These are phyloP conservation scores for Senna siamea DNA, from an alignment of 306 rosid genomes.

Conservation along the genomic window DNA sequence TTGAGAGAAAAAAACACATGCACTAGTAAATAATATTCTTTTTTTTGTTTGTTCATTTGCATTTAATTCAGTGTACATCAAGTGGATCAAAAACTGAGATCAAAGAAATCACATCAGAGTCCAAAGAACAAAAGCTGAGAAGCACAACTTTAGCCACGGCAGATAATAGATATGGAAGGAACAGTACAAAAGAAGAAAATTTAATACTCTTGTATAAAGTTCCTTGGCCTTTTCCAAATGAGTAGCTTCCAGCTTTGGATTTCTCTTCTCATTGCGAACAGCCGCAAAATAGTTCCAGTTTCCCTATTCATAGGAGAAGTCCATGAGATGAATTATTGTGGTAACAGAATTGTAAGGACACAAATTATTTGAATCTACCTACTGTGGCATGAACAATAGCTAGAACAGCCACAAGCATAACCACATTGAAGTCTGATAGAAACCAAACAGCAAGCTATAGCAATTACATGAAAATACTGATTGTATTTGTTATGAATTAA, in stretches of 20 bases:
- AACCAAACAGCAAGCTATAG: too few relatives aligned
- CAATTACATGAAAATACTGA: too few relatives aligned
- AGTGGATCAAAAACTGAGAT: constrained; percentile 27
- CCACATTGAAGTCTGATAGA: too few relatives aligned
- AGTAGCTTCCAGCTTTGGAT: constrained; percentile 98
- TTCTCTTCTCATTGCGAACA: constrained; percentile 96
- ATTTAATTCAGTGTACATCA: constrained; percentile 19
- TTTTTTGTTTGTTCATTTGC: background rate
- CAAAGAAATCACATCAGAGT: constrained; percentile 28
- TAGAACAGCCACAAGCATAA: constrained; percentile 33
- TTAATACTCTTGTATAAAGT: constrained; percentile 75
- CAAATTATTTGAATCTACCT: background rate
- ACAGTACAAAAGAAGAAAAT: constrained; percentile 25
- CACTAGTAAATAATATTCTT: constrained; percentile 12
- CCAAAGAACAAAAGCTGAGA: constrained; percentile 29
- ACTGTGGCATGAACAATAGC: constrained; percentile 19
- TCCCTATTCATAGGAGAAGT: constrained; percentile 66
- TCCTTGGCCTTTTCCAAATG: constrained; percentile 98
- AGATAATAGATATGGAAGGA: constrained; percentile 29
- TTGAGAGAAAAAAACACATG: background rate
- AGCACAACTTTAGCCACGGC: constrained; percentile 10
- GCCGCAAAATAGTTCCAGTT: constrained; percentile 99
- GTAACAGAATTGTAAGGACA: constrained; percentile 10
- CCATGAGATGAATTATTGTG: constrained; percentile 33
- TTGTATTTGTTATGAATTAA: too few relatives aligned